Base-by-base conservation (phyloP, 129 eudicot genomes). In the Escallonia rubra region DNA sequence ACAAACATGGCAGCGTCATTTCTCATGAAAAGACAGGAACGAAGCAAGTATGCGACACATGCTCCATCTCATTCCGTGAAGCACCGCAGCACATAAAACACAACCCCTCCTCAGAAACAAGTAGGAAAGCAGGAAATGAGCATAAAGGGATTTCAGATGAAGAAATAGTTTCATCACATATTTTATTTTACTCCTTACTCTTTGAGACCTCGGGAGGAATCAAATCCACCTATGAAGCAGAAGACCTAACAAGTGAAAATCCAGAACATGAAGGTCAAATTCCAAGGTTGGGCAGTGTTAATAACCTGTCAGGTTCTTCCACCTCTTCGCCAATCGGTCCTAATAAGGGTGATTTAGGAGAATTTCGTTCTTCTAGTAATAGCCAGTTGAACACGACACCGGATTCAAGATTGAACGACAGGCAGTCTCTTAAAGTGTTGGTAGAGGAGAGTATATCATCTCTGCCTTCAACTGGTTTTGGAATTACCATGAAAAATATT, bases 161-260 rank as follows among this genome's bases (percentile, higher is more conserved):
- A 45, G 13, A 44, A 15, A 6, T 42, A 63, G 45, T 46, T 63
- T 15, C 67, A 12, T 4, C 14, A 15, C 55, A 46, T 44, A 49
- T n/a, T 63, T 10, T 63, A 63, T 23, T 23, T 23, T 0, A 23
- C 34, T 23, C 34, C 34, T 23, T 23, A 23, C 34, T 23, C 34
- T 23, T 23, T 23, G 34, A 23, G 34, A 23, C 34, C 34, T 23
- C 34, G 34, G 34, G 1, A 23, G 34, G 34, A 23, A 23, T 67
- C 64, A 74, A 82, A 57, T 89, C 91, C 41, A 76, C 81, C 46
- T 86, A 86, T 45, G 82, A 76, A 63, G 80, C 76, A 48, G 92
- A 86, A 64, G 84, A 83, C 71, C 83, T 57, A 70, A 70, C 68
- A 66, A 59, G 57, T 57, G 64, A 50, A 76, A 71, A 67, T 50